Conservation (phyloP, 768 basidiomycete species). For the Cystofilobasidium capitatum region DNA sequence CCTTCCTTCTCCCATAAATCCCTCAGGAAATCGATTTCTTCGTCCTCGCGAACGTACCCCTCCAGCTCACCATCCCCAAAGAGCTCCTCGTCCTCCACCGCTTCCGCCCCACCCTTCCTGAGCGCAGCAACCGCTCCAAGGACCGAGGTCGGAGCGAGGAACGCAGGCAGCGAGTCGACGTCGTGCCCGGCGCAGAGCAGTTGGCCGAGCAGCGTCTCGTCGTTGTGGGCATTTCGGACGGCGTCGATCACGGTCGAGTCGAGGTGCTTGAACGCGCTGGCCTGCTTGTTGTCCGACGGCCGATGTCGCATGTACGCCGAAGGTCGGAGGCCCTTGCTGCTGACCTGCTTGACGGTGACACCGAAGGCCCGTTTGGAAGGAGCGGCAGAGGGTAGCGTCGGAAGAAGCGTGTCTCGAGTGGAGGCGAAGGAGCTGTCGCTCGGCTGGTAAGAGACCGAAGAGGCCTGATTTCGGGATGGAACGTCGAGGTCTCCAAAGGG, state of each 20-base stretch:
- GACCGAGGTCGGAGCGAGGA: conserved; percentile 8
- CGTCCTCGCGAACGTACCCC: conserved; percentile 13
- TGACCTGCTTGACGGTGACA: not conserved
- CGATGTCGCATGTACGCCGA: conserved; percentile 23
- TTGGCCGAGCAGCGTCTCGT: conserved; percentile 11
- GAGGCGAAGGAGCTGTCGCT: too few relatives aligned
- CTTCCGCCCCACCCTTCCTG: not conserved
- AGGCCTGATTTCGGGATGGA: too few relatives aligned
- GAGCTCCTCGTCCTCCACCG: conserved; percentile 22
- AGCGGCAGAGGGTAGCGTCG: too few relatives aligned
- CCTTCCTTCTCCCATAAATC: conserved; percentile 20
- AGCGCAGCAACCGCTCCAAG: conserved; percentile 21
- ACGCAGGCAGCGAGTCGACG: conserved; percentile 6
- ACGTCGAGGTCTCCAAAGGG: too few relatives aligned
- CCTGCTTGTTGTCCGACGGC: too few relatives aligned
- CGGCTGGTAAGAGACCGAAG: too few relatives aligned
- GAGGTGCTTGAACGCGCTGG: conserved; percentile 7
- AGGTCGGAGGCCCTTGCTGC: conserved; percentile 7
- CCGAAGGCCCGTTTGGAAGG: too few relatives aligned
- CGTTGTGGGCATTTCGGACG: conserved; percentile 1
- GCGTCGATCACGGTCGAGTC: conserved; percentile 2
- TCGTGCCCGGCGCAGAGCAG: conserved; percentile 13
- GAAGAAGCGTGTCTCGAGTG: too few relatives aligned
- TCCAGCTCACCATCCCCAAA: conserved; percentile 26
- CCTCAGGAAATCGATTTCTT: conserved; percentile 11